Evolutionary conservation across 2,329 filamentous ascomycete genomes (phyloP).

Genomic region (Colletotrichum sansevieriae): DNA sequence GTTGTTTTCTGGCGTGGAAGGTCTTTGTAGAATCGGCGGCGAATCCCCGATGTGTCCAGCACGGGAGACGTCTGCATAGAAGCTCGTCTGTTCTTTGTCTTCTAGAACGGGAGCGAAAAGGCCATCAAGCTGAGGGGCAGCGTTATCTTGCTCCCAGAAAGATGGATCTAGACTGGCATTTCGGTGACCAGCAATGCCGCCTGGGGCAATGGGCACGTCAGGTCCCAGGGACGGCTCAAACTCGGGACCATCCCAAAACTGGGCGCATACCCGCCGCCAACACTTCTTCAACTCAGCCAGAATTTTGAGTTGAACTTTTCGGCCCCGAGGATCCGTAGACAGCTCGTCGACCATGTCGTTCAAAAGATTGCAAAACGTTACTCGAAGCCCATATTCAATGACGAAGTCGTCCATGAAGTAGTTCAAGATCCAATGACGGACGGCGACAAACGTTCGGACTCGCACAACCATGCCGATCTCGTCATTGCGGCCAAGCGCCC

Average conservation of each 20-base stretch:
- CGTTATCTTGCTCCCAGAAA: conserved; percentile 63
- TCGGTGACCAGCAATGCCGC: conserved; percentile 76
- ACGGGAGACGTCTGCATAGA: conserved; percentile 61
- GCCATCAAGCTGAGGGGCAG: conserved; percentile 60
- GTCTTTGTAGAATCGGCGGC: conserved; percentile 58
- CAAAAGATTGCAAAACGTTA: conserved; percentile 83
- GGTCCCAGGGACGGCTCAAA: conserved; percentile 72
- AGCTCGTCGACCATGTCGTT: conserved; percentile 76
- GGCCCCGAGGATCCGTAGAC: conserved; percentile 56
- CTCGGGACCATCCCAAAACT: conserved; percentile 87
- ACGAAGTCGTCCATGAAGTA: conserved; percentile 98
- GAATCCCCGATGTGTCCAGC: conserved; percentile 62
- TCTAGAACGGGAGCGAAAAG: conserved; percentile 49
- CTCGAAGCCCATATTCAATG: conserved; percentile 78
- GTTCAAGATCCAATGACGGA: conserved; percentile 97
- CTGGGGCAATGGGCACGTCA: conserved; percentile 79
- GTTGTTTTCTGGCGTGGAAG: conserved; percentile 60
- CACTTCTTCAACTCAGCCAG: conserved; percentile 95
- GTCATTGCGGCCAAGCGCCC: conserved; percentile 84
- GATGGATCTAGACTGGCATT: conserved; percentile 67
- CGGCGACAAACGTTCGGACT: conserved; percentile 93
- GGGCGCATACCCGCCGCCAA: conserved; percentile 90
- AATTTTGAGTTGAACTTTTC: conserved; percentile 80
- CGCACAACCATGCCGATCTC: conserved; percentile 94
- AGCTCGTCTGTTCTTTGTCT: conserved; percentile 52